Conservation (phyloP, 352 stramenopile species). For the Phytophthora nicotianae region DNA sequence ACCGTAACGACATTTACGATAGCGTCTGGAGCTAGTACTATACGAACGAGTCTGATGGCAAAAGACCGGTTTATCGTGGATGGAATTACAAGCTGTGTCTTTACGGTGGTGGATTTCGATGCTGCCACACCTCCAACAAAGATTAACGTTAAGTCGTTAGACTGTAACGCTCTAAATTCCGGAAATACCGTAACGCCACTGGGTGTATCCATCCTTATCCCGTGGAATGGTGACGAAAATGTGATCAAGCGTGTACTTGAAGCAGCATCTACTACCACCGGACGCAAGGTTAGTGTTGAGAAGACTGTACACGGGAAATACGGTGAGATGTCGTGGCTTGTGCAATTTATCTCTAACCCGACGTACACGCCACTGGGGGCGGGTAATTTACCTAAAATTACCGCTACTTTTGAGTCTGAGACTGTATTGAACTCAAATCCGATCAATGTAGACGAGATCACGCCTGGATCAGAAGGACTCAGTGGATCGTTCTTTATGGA, state of each 20-base stretch:
- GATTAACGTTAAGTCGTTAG: slow-evolving; percentile 42
- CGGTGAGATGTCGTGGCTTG: slow-evolving; percentile 92
- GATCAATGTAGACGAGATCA: slow-evolving; percentile 87
- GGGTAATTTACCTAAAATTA: slow-evolving; percentile 86
- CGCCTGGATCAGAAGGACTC: slow-evolving; percentile 86
- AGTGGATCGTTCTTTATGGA: slow-evolving; percentile 92
- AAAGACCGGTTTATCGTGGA: slow-evolving; percentile 66
- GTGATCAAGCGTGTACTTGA: slow-evolving; percentile 62
- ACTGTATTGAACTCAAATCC: slow-evolving; percentile 17
- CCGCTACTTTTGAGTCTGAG: slow-evolving; percentile 39
- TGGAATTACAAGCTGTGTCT: slow-evolving; percentile 58
- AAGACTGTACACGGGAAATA: slow-evolving; percentile 94
- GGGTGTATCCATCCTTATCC: slow-evolving; percentile 43
- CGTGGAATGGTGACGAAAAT: slow-evolving; percentile 74
- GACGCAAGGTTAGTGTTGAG: slow-evolving; percentile 84
- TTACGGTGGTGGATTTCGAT: slow-evolving; percentile 33
- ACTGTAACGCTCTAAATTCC: slow-evolving; percentile 44
- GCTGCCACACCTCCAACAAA: slow-evolving; percentile 12
- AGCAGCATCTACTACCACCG: slow-evolving; percentile 49
- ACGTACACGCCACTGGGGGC: slow-evolving; percentile 89
- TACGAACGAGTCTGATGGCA: slow-evolving; percentile 32
- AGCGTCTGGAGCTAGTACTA: slow-evolving; percentile 26
- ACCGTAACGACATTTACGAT: slow-evolving; percentile 19
- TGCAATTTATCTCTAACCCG: slow-evolving; percentile 95
- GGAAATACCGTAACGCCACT: slow-evolving; percentile 11